These are phyloP conservation scores for Mollisiaceae sp. DNA, from an alignment of 2,329 filamentous ascomycete genomes.

Conservation along the genomic window DNA sequence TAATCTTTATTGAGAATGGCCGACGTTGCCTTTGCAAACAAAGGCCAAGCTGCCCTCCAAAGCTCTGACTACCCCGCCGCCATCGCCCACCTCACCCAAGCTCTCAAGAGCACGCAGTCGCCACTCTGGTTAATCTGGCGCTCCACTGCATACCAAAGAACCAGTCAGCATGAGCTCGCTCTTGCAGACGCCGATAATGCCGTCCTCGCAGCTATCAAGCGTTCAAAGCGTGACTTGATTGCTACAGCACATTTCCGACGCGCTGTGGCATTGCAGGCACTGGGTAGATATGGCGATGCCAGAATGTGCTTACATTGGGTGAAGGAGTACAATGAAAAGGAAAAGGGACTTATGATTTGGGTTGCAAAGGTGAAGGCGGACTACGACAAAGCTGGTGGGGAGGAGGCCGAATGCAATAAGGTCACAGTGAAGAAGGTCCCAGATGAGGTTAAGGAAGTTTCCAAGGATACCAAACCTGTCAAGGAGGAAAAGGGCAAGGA, in stretches of 20 bases:
- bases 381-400: constrained; percentile 51
- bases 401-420: constrained; percentile 52
- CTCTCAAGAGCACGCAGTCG: constrained; percentile 72
- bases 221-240: constrained; percentile 77
- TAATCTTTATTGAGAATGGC: constrained; percentile 51
- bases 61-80: constrained; percentile 69
- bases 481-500: constrained; percentile 19
- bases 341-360: constrained; percentile 62
- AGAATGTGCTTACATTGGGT: constrained; percentile 69
- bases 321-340: constrained; percentile 56
- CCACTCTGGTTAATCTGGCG: constrained; percentile 83
- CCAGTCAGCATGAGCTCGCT: constrained; percentile 64
- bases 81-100: constrained; percentile 69
- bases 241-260: constrained; percentile 82
- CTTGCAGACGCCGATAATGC: constrained; percentile 73
- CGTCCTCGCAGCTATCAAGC: constrained; percentile 64
- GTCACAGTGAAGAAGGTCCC: constrained; percentile 60
- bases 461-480: constrained; percentile 20
- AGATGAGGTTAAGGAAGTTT: constrained; percentile 46
- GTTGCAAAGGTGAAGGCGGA: constrained; percentile 58
- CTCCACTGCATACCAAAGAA: constrained; percentile 76
- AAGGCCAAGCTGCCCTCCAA: constrained; percentile 65
- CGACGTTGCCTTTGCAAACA: constrained; percentile 44
- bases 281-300: constrained; percentile 76
- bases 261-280: constrained; percentile 72